These are phyloP conservation scores for Chondrostereum purpureum DNA, from an alignment of 1,284 basidiomycete genomes.

Conservation along the genomic window DNA sequence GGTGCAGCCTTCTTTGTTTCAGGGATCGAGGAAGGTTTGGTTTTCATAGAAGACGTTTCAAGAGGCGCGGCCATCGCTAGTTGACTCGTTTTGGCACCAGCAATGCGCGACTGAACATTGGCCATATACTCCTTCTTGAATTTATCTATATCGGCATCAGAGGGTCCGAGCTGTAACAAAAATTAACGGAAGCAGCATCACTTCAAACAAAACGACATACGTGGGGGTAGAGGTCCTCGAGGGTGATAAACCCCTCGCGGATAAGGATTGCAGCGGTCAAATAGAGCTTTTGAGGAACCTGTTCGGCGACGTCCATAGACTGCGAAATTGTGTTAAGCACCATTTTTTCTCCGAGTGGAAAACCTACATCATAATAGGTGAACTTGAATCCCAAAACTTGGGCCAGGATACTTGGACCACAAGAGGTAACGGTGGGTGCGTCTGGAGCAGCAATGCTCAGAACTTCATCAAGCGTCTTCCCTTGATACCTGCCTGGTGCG, in stretches of 20 bases:
- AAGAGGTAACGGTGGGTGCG: slow-evolving; percentile 18
- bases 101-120: slow-evolving; percentile 59
- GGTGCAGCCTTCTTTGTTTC: slow-evolving; percentile 36
- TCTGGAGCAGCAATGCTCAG: slow-evolving; percentile 44
- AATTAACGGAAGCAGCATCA: slow-evolving; percentile 2
- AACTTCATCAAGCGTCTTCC: slow-evolving; percentile 61
- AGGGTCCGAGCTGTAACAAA: slow-evolving; percentile 57
- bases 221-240: slow-evolving; percentile 85
- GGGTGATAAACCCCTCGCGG: slow-evolving; percentile 77
- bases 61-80: slow-evolving; percentile 88
- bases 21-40: slow-evolving; percentile 26
- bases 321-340: slow-evolving; percentile 23
- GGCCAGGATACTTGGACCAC: slow-evolving; percentile 64
- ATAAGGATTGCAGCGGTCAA: slow-evolving; percentile 85
- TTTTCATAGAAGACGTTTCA: slow-evolving; percentile 45
- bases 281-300: slow-evolving; percentile 70
- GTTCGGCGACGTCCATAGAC: slow-evolving; percentile 51
- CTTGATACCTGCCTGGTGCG: slow-evolving; percentile 39
- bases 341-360: background rate
- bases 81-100: slow-evolving; percentile 69
- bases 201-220: slow-evolving; percentile 41
- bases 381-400: slow-evolving; percentile 98
- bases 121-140: slow-evolving; percentile 64
- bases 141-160: slow-evolving; percentile 69
- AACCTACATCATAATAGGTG: slow-evolving; percentile 73